Conservation (phyloP, 495 filamentous ascomycete species). For the Daldinia bambusicola region DNA sequence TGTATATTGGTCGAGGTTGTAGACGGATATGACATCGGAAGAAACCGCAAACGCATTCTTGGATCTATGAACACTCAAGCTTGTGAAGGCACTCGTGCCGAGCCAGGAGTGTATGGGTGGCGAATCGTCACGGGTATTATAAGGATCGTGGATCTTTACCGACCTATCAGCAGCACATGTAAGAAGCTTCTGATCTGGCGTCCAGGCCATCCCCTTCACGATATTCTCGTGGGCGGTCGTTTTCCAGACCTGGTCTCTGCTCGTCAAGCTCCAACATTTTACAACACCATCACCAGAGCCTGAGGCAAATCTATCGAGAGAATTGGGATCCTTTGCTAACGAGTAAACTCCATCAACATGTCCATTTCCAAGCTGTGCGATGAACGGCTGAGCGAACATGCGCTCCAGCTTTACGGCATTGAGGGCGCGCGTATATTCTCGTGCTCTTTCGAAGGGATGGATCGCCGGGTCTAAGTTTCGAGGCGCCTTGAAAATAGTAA, state of each 20-base stretch:
- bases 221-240: constrained; percentile 77
- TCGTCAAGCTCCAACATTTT: constrained; percentile 92
- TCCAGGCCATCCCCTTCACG: constrained; percentile 92
- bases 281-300: constrained; percentile 87
- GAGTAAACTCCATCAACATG: constrained; percentile 94
- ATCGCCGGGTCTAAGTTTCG: constrained; percentile 92
- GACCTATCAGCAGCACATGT: constrained; percentile 88
- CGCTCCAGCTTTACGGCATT: constrained; percentile 95
- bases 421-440: constrained; percentile 81
- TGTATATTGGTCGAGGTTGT: constrained; percentile 81
- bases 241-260: constrained; percentile 80
- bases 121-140: constrained; percentile 70
- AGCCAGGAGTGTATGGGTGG: constrained; percentile 83
- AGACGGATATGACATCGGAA: constrained; percentile 83
- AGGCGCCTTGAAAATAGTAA: constrained; percentile 54
- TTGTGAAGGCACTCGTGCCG: constrained; percentile 83
- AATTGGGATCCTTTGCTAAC: constrained; percentile 75
- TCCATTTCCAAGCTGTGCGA: constrained; percentile 85
- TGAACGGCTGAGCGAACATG: constrained; percentile 94
- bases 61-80: constrained; percentile 80
- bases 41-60: constrained; percentile 80
- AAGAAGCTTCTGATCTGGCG: constrained; percentile 82
- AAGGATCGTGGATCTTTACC: constrained; percentile 92
- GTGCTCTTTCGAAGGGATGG: constrained; percentile 93
- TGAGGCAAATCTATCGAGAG: constrained; percentile 76